phyloP scores from a whole-genome alignment of 2,329 filamentous ascomycete species.

The Epichloe elymi region DNA sequence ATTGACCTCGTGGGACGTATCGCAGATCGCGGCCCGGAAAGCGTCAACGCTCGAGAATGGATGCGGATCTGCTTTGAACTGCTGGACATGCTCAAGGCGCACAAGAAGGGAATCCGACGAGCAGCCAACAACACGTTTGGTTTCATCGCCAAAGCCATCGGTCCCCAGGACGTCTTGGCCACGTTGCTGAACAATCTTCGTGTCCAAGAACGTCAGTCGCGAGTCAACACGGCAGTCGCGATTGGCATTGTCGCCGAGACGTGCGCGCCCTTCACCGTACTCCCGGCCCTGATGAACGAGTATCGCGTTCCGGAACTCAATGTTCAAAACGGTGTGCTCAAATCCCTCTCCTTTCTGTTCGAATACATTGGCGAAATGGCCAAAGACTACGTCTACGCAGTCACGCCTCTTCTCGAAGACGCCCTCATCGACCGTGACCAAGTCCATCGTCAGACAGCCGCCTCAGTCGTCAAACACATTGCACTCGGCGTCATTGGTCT shows the following conservation, averaged over 20 bases:
- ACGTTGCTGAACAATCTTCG: constrained; percentile 93
- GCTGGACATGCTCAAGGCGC: constrained; percentile 97
- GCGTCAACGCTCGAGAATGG: constrained; percentile 94
- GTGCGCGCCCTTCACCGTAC: constrained; percentile 92
- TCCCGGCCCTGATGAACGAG: constrained; percentile 99
- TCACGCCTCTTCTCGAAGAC: constrained; percentile 89
- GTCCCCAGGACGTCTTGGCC: constrained; percentile 90
- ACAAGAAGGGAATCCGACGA: constrained; percentile 97
- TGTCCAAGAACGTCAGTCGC: constrained; percentile 93
- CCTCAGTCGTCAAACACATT: constrained; percentile 94
- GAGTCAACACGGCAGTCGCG: constrained; percentile 95
- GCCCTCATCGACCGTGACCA: constrained; percentile 96
- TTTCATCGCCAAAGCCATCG: constrained; percentile 98
- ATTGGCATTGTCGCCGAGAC: constrained; percentile 98
- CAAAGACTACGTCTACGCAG: constrained; percentile 98
- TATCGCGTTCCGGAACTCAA: constrained; percentile 97
- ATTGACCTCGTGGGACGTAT: constrained; percentile 97
- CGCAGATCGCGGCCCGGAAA: constrained; percentile 90
- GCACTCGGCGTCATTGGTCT: constrained; percentile 94
- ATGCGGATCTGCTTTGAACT: constrained; percentile 99
- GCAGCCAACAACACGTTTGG: constrained; percentile 99
- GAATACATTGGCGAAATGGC: constrained; percentile 99
- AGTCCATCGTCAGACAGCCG: constrained; percentile 92
- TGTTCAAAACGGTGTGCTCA: constrained; percentile 96
- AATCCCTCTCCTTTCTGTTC: constrained; percentile 91